Base-by-base conservation (phyloP, 2,329 filamentous ascomycete genomes). In the Albophoma yamanashiensis region DNA sequence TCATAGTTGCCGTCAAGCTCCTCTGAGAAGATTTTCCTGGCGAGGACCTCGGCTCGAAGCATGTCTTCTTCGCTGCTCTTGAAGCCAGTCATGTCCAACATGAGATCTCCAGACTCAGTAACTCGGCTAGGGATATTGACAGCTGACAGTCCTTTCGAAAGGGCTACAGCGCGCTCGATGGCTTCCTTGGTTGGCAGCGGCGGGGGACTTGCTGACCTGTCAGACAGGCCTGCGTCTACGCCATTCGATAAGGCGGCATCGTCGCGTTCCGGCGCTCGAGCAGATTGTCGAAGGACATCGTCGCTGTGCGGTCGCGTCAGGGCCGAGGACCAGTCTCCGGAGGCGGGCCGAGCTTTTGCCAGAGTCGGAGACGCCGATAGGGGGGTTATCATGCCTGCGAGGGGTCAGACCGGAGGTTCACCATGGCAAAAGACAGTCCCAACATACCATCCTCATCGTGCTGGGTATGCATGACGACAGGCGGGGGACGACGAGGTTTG, bases 81-180 rank as follows among this genome's bases (percentile, higher is more conserved):
- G 76, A 96, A 97, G 0, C 91, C 91, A 0, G 92, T 92, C 92
- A 99, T 97, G 72, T 99, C 94, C 58, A 99, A 78, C 92, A 97
- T 97, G 59, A 99, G 78, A 73, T 99, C 94, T 20, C 94, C 94
- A 0, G 85, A 89, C 60, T 96, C 92, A 1, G 89, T 97, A n/a
- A 99, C 87, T 64, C 91, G 88, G 60, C 89, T 94, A 7, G 92
- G 91, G 61, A 99, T 97, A 69, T 97, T 97, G 56, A 89, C 94
- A 3, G 86, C 88, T 55, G 90, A 90, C 3, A 99, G 82, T 71
- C 92, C 92, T 70, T 91, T 89, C 12, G 93, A 96, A 14, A 99
- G 80, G 36, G 88, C 86, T 69, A 89, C 85, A 9, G 94, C 94
- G 65, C 94, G 86, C 62, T 91, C 86, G 61, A 96, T 82, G 9